phyloP scores from a whole-genome alignment of 2,329 filamentous ascomycete species.

The Botrytis squamosa region DNA sequence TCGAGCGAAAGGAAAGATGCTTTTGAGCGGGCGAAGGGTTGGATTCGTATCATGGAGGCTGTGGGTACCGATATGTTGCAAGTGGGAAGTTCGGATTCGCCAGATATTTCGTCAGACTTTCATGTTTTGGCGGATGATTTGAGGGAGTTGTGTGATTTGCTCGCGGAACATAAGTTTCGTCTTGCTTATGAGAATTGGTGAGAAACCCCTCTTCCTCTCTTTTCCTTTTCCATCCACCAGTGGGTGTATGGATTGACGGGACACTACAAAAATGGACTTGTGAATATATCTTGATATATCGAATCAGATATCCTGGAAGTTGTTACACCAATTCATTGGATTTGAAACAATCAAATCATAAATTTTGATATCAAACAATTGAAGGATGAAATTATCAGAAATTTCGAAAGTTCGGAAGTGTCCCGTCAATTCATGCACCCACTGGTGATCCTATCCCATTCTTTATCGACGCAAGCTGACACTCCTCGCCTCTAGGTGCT shows the following conservation, averaged over 20 bases:
- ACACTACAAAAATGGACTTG: no score
- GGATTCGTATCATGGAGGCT: conserved; percentile 69
- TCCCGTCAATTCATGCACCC: no score
- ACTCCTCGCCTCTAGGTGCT: conserved; percentile 52
- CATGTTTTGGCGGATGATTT: conserved; percentile 59
- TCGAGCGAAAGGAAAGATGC: conserved; percentile 59
- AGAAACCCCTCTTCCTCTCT: neutral
- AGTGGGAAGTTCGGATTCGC: conserved; percentile 41
- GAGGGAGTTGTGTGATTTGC: conserved; percentile 61
- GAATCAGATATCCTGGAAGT: no score
- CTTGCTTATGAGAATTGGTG: conserved; percentile 74
- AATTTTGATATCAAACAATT: no score
- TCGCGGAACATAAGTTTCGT: conserved; percentile 55
- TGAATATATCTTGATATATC: no score
- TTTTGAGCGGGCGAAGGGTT: conserved; percentile 61
- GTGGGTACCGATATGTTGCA: conserved; percentile 70
- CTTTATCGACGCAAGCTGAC: neutral
- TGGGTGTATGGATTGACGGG: no score
- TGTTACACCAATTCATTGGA: no score
- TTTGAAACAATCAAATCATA: no score
- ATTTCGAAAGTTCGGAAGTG: no score
- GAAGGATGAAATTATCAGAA: no score
- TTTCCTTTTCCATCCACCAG: neutral
- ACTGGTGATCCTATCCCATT: neutral
- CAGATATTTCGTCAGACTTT: conserved; percentile 7